These are phyloP conservation scores for Venturia aucupariae DNA, from an alignment of 2,329 filamentous ascomycete genomes.

Conservation along the genomic window DNA sequence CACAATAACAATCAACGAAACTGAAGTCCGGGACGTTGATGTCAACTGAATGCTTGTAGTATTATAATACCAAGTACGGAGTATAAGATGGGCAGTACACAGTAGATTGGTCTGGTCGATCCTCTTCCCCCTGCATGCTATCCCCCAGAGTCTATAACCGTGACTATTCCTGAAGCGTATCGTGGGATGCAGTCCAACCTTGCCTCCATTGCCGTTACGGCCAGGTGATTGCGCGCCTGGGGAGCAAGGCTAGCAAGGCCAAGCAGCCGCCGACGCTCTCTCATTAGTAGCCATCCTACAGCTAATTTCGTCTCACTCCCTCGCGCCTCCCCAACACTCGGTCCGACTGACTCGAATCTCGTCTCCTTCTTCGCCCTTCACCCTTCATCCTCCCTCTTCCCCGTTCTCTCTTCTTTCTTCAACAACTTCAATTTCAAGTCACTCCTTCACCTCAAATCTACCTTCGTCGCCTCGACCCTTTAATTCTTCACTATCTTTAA, in stretches of 20 bases:
- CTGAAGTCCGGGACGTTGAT: background rate
- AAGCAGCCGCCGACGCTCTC: background rate
- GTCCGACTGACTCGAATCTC: background rate
- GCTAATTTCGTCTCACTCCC: background rate
- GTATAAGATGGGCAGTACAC: too few relatives aligned
- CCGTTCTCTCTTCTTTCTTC: background rate
- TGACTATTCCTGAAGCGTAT: too few relatives aligned
- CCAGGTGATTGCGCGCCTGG: background rate
- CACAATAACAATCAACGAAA: background rate
- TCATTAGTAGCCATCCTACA: background rate
- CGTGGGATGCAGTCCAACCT: background rate
- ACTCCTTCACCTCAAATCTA: slow-evolving; percentile 21
- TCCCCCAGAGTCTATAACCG: background rate
- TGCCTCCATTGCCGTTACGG: background rate
- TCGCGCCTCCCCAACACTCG: background rate
- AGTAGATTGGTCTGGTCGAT: background rate
- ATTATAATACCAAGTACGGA: background rate
- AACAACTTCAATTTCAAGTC: slow-evolving; percentile 17
- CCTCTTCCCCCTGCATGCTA: background rate
- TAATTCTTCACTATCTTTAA: slow-evolving; percentile 17
- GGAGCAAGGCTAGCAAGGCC: too few relatives aligned
- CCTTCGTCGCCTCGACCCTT: slow-evolving; percentile 18
- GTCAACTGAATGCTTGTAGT: background rate
- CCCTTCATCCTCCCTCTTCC: background rate
- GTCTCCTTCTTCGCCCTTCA: background rate